phyloP scores from a whole-genome alignment of 495 filamentous ascomycete species.

The Venustampulla echinocandica region DNA sequence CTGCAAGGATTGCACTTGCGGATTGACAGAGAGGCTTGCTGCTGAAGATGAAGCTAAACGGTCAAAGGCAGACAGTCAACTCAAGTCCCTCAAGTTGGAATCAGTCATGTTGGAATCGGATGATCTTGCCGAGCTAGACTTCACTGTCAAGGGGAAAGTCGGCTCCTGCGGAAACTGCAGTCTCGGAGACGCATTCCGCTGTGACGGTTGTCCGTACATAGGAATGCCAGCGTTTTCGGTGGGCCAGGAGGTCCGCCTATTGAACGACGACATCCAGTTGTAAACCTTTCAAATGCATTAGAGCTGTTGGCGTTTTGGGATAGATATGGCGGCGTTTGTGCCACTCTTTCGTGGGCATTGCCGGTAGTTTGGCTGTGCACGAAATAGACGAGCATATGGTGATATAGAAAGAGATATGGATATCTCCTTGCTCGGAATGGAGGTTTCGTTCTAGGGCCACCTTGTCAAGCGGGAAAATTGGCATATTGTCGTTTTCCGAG shows the following conservation, averaged over 20 bases:
- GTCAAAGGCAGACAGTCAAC: constrained; percentile 40
- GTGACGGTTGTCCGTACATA: constrained; percentile 78
- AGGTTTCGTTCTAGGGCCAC: no score
- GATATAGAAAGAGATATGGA: no score
- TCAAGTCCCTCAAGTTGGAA: constrained; percentile 58
- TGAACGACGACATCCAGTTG: constrained; percentile 82
- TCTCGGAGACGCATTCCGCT: constrained; percentile 82
- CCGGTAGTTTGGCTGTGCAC: no score
- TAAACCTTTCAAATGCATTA: constrained; percentile 33
- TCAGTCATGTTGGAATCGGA: constrained; percentile 59
- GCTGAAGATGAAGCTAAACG: constrained; percentile 71
- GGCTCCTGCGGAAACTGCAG: constrained; percentile 90
- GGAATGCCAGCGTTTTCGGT: constrained; percentile 94
- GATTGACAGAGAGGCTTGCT: constrained; percentile 67
- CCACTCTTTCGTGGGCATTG: constrained; percentile 1
- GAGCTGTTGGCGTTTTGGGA: constrained; percentile 7
- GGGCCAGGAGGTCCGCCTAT: constrained; percentile 80
- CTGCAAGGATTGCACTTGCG: constrained; percentile 97
- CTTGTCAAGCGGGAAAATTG: no score
- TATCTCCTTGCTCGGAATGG: no score
- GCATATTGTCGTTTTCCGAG: no score
- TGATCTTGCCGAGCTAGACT: constrained; percentile 84
- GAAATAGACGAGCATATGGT: no score
- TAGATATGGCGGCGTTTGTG: constrained; percentile 5
- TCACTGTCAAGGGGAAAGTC: constrained; percentile 91